Conservation (phyloP, 225 moss, liverwort and hornwort species). For the Lunularia cruciata region DNA sequence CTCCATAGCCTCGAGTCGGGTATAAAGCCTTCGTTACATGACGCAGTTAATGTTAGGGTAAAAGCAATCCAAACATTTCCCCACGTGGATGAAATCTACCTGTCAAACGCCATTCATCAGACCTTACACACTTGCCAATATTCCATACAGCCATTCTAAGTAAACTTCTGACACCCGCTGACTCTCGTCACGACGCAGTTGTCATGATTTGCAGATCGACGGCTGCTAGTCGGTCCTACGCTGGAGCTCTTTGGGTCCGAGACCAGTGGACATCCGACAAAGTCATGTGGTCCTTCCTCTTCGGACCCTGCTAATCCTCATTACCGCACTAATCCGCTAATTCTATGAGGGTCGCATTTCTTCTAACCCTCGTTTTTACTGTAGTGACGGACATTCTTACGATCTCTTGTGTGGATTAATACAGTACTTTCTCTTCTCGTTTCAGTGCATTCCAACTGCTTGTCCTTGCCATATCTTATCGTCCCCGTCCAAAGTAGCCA, state of each 20-base stretch:
- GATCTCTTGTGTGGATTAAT: too few species aligned
- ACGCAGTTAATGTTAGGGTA: neutral
- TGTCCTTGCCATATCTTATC: too few species aligned
- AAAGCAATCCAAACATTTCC: neutral
- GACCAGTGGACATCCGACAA: neutral
- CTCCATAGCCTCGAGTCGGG: neutral
- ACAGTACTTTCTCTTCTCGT: too few species aligned
- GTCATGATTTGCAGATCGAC: neutral
- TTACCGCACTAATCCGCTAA: too few species aligned
- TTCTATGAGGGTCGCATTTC: too few species aligned
- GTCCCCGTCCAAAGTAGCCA: too few species aligned
- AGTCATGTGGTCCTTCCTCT: neutral
- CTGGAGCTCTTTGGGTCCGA: neutral
- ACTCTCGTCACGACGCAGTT: neutral
- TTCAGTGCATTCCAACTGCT: too few species aligned
- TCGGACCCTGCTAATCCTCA: neutral
- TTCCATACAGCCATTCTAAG: neutral
- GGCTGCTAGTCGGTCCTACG: neutral
- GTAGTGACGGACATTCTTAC: too few species aligned
- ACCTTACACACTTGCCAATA: neutral
- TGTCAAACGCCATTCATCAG: neutral
- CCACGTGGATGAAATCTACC: slow-evolving; percentile 3
- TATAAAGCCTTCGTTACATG: neutral
- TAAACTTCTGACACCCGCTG: neutral
- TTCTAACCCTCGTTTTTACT: too few species aligned